Base-by-base conservation (phyloP, 805 yeast species). In the Candida khao-thaluensis region DNA sequence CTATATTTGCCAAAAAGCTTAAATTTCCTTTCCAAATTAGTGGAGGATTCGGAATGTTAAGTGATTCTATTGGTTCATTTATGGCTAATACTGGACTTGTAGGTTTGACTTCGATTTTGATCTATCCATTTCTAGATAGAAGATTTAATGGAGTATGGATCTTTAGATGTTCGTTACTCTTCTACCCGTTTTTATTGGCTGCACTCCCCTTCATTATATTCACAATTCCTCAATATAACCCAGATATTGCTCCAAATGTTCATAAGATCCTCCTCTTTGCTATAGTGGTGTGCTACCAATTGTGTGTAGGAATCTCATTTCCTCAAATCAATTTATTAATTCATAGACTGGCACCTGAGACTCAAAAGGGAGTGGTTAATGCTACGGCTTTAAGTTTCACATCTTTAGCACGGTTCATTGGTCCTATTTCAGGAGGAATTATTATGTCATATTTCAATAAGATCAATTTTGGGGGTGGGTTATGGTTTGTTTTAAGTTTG, bases 21-120 rank as follows among this genome's bases (percentile, higher is more conserved):
- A 35, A 47, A 17, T 64, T 60, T 39, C 69, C 70, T 1, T 59
- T 60, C 45, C 45, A 39, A n/a, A 60, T 64, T 18, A 53, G 37
- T 7, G 70, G 70, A 9, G 68, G 70, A 0, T 58, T 62, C 39
- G 68, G 67, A 12, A 44, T 50, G 38, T 55, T 53, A 30, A 38
- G 56, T n/a, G 43, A 51, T 16, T 47, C 45, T 28, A 64, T 62
- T 33, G 69, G 67, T 17, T 56, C 54, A 5, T 51, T 64, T 12
- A 54, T 64, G 32, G 60, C 66, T 3, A 50, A 57, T n/a, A 62
- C 70, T 2, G 70, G 70, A 1, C 41, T 62, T 15, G 47, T 57
- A 46, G 69, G 69, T 3, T 56, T 60, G 51, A 16, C 61, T 12
- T 56, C 73, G 30, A 71, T 79, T 27, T 40, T 77, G 35, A 40